Evolutionary conservation across 768 basidiomycete genomes (phyloP).

Genomic region (Leccinum variicolor): DNA sequence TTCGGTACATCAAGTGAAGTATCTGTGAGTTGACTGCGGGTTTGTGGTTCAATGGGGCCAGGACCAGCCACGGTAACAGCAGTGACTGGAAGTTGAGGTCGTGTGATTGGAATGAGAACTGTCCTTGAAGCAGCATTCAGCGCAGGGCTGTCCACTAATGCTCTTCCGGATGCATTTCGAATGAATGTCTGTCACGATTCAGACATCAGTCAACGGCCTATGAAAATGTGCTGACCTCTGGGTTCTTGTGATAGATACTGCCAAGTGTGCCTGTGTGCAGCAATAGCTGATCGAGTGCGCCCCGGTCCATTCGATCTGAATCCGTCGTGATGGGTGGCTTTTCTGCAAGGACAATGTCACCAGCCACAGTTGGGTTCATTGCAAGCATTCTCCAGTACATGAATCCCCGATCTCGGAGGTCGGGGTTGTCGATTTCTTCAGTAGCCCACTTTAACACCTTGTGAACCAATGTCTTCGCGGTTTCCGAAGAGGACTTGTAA

Average conservation of each 20-base stretch:
- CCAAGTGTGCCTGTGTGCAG: constrained; percentile 92
- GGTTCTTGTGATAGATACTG: constrained; percentile 98
- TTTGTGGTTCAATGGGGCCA: constrained; percentile 34
- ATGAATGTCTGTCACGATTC: constrained; percentile 74
- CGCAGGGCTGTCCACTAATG: constrained; percentile 84
- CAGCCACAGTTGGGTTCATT: constrained; percentile 83
- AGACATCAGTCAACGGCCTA: constrained; percentile 6
- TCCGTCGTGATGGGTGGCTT: constrained; percentile 98
- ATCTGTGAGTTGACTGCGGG: constrained; percentile 26
- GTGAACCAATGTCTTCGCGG: constrained; percentile 84
- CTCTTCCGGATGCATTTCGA: constrained; percentile 80
- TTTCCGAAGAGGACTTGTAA: constrained; percentile 79
- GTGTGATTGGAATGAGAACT: constrained; percentile 60
- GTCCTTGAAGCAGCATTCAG: constrained; percentile 78
- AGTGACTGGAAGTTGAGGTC: constrained; percentile 44
- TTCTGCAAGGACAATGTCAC: constrained; percentile 86
- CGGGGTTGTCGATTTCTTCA: constrained; percentile 97
- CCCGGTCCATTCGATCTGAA: constrained; percentile 95
- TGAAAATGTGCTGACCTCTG: constrained; percentile 55
- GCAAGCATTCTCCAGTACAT: constrained; percentile 99
- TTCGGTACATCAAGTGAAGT: constrained; percentile 24
- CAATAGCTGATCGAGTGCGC: constrained; percentile 90
- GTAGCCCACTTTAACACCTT: constrained; percentile 97
- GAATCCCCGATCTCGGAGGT: constrained; percentile 94
- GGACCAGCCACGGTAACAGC: constrained; percentile 56